Conservation (phyloP, 371 early-diverging fungal genomes). For the Umbelopsis sp. region DNA sequence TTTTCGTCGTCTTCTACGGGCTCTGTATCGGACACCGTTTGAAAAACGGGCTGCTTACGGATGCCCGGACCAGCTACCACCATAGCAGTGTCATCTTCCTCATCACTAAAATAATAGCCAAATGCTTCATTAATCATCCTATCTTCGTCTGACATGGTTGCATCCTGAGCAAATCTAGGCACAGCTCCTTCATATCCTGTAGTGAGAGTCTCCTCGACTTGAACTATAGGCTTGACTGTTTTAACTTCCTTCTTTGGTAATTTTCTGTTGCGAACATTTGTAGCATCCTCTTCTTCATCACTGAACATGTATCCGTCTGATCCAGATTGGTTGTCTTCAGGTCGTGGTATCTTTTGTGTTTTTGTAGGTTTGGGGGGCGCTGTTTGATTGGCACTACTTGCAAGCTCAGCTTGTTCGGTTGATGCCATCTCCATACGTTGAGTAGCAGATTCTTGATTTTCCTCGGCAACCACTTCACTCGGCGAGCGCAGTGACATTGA, state of each 20-base stretch:
- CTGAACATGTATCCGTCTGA: constrained; percentile 7
- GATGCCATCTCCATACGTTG: not conserved
- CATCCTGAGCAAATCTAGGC: not conserved
- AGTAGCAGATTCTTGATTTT: not conserved
- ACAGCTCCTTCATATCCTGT: not conserved
- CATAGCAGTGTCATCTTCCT: not conserved
- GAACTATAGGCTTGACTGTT: not conserved
- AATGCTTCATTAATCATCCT: not conserved
- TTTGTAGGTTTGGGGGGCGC: not conserved
- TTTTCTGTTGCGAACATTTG: not conserved
- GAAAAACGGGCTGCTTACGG: constrained; percentile 2
- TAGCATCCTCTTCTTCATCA: not conserved
- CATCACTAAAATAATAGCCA: constrained; percentile 5
- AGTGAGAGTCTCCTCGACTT: not conserved
- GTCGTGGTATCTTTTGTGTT: not conserved
- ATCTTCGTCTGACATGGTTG: not conserved
- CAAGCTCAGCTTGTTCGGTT: not conserved
- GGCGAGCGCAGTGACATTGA: no score
- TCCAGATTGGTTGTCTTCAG: not conserved
- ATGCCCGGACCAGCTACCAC: not conserved
- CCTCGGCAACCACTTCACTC: not conserved
- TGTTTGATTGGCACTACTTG: not conserved
- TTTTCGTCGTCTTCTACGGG: not conserved
- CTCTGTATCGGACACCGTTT: not conserved
- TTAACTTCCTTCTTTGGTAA: not conserved